Evolutionary conservation across 1,139 yeast genomes (phyloP).

Genomic region (Yarrowia galli): DNA sequence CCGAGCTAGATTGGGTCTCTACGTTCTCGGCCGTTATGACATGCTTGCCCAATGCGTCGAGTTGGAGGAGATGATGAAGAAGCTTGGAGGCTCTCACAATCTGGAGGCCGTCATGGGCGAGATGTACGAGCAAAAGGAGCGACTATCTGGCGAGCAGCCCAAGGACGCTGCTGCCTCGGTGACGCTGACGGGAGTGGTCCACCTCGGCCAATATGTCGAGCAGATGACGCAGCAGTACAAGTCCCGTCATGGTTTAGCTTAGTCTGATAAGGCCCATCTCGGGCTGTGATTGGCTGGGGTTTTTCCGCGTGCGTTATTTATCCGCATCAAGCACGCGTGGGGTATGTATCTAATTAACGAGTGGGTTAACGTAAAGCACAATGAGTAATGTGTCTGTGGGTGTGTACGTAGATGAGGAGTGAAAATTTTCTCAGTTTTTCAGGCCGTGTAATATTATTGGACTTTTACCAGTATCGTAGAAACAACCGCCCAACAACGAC

Average conservation of each 20-base stretch:
- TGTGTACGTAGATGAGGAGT: too few species aligned
- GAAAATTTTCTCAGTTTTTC: neutral
- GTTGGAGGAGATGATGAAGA: constrained; percentile 40
- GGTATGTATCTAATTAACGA: constrained; percentile 8
- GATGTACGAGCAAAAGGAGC: constrained; percentile 46
- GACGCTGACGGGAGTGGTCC: constrained; percentile 51
- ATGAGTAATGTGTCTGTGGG: constrained; percentile 29
- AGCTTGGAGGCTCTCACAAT: constrained; percentile 43
- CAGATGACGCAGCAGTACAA: constrained; percentile 49
- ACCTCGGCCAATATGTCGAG: constrained; percentile 52
- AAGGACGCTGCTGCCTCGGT: constrained; percentile 42
- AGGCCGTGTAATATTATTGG: neutral
- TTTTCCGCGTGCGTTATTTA: constrained; percentile 35
- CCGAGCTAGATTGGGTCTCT: constrained; percentile 51
- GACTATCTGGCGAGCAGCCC: constrained; percentile 40
- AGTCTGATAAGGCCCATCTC: constrained; percentile 17
- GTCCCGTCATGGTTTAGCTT: constrained; percentile 29
- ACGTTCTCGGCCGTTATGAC: constrained; percentile 49
- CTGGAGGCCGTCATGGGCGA: constrained; percentile 51
- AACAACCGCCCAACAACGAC: neutral
- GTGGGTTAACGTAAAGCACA: constrained; percentile 13
- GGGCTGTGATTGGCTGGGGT: constrained; percentile 24
- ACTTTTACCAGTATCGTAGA: neutral
- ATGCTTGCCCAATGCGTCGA: constrained; percentile 43
- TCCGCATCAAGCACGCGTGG: constrained; percentile 34